Evolutionary conservation across 1,284 basidiomycete species (phyloP).

Genomic region (Coniferiporia weirii): DNA sequence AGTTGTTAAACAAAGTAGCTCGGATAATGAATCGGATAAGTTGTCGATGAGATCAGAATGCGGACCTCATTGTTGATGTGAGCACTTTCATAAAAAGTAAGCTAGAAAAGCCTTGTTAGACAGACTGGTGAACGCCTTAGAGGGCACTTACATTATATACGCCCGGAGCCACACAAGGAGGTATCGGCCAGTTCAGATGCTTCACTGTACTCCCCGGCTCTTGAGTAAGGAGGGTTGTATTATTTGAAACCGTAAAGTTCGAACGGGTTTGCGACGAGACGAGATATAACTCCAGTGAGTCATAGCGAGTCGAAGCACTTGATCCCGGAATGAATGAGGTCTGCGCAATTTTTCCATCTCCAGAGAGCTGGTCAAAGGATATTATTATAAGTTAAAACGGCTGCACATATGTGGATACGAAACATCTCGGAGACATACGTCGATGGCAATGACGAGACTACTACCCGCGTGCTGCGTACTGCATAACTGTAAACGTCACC

Average conservation of each 20-base stretch:
- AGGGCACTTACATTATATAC: slow-evolving; percentile 40
- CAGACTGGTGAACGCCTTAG: not conserved
- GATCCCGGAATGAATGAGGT: slow-evolving; percentile 34
- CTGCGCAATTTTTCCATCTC: slow-evolving; percentile 37
- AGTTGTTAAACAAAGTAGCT: not conserved
- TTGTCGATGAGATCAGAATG: not conserved
- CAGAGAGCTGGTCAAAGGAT: slow-evolving; percentile 35
- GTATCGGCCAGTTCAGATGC: slow-evolving; percentile 41
- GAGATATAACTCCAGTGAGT: slow-evolving; percentile 44
- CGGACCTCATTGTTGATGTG: slow-evolving; percentile 30
- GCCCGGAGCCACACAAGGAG: slow-evolving; percentile 40
- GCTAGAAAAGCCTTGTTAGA: slow-evolving; percentile 26
- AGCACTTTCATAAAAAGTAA: slow-evolving; percentile 46
- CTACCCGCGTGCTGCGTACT: slow-evolving; percentile 32
- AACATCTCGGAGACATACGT: slow-evolving; percentile 29
- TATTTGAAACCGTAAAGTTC: slow-evolving; percentile 44
- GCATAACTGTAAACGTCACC: not conserved
- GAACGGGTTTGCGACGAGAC: slow-evolving; percentile 36
- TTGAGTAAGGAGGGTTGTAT: slow-evolving; percentile 34
- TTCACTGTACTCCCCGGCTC: slow-evolving; percentile 45
- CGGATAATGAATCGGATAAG: not conserved
- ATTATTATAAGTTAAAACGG: not conserved
- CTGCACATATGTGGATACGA: not conserved
- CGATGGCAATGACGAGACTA: slow-evolving; percentile 37
- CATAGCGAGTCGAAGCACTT: slow-evolving; percentile 34